Conservation (phyloP, 306 rosid species). For the Boehmeria nivea region DNA sequence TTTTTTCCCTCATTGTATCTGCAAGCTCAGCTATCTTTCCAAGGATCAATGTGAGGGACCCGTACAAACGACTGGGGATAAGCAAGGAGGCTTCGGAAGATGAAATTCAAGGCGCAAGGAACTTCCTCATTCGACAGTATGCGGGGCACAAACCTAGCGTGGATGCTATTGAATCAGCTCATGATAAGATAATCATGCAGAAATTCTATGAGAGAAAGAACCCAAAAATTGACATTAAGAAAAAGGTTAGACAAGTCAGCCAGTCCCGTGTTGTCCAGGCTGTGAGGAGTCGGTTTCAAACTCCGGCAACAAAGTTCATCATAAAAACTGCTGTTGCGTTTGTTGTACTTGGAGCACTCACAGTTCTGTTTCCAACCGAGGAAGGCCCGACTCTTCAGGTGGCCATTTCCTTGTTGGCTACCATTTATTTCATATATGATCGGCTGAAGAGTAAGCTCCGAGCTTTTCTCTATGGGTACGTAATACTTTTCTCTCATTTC, state of each 20-base stretch:
- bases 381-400: conserved; percentile 99
- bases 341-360: conserved; percentile 65
- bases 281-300: conserved; percentile 69
- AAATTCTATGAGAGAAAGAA: conserved; percentile 68
- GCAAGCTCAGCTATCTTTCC: conserved; percentile 77
- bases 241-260: conserved; percentile 66
- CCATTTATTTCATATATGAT: conserved; percentile 66
- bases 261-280: conserved; percentile 72
- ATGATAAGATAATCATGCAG: conserved; percentile 89
- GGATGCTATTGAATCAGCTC: conserved; percentile 92
- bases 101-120: conserved; percentile 92
- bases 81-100: conserved; percentile 94
- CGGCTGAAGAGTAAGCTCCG: conserved; percentile 75
- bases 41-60: conserved; percentile 83
- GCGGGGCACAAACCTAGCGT: conserved; percentile 86
- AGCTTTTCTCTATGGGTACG: conserved; percentile 81
- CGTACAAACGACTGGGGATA: conserved; percentile 91
- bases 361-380: conserved; percentile 84
- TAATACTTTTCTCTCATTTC: conserved; percentile 16
- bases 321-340: conserved; percentile 64
- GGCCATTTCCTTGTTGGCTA: conserved; percentile 73
- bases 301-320: conserved; percentile 73
- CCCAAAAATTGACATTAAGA: conserved; percentile 80
- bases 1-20: conserved; percentile 15
- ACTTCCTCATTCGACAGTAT: conserved; percentile 74